phyloP scores from a whole-genome alignment of 2,329 filamentous ascomycete species.

The Aspergillus intermedius region DNA sequence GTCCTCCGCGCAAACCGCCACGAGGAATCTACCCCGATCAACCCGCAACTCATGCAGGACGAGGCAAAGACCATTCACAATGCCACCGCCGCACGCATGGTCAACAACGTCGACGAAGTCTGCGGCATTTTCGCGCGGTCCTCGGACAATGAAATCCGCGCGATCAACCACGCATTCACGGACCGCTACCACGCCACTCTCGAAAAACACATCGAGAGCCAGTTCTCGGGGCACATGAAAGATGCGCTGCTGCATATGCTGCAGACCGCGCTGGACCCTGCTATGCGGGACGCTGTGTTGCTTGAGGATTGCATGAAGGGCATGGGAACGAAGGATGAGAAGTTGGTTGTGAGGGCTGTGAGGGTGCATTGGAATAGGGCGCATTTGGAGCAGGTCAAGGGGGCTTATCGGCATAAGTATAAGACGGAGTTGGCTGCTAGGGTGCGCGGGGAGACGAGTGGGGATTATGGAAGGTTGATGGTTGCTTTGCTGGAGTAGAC shows the following conservation, averaged over 20 bases:
- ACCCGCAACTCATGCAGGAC: constrained; percentile 64
- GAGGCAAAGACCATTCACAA: constrained; percentile 72
- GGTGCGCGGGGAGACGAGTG: constrained; percentile 76
- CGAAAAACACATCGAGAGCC: constrained; percentile 66
- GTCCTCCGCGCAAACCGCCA: constrained; percentile 66
- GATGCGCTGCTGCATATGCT: constrained; percentile 74
- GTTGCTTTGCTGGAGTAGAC: constrained; percentile 53
- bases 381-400: constrained; percentile 69
- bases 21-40: constrained; percentile 70
- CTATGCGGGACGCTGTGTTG: constrained; percentile 71
- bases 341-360: constrained; percentile 71
- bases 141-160: constrained; percentile 76
- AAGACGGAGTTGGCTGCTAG: constrained; percentile 59
- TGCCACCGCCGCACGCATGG: constrained; percentile 63
- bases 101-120: constrained; percentile 46
- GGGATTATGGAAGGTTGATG: constrained; percentile 73
- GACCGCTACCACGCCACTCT: constrained; percentile 64
- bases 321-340: constrained; percentile 74
- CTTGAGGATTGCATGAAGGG: constrained; percentile 88
- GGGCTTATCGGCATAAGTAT: constrained; percentile 67
- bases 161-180: constrained; percentile 69
- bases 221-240: constrained; percentile 91
- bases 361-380: constrained; percentile 75
- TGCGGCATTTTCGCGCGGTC: constrained; percentile 70
- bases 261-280: constrained; percentile 68